Conservation (phyloP, 23 red algal species). For the Cyanidium caldarium region DNA sequence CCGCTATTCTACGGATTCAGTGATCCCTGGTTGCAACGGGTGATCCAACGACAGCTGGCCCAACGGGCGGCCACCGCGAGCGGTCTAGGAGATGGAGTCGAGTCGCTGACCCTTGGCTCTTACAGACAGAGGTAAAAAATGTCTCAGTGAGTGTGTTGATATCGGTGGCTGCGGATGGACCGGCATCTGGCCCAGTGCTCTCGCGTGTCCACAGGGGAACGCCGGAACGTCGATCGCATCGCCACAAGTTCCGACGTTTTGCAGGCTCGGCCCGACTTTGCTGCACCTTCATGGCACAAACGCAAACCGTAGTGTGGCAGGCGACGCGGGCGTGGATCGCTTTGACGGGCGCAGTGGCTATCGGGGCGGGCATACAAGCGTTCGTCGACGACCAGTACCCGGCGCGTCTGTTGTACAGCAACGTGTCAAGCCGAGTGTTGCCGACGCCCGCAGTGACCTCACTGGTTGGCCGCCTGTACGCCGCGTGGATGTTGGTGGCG, state of each 20-base stretch:
- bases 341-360: not conserved
- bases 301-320: not conserved
- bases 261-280: no score
- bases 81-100: no score
- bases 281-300: no score
- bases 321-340: not conserved
- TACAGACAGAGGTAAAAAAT: no score
- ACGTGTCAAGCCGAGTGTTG: not conserved
- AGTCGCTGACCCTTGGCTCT: no score
- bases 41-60: not conserved
- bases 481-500: not conserved
- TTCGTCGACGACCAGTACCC: not conserved
- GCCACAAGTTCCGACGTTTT: no score
- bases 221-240: no score
- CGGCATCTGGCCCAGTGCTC: no score
- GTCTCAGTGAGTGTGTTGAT: no score
- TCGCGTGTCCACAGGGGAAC: no score
- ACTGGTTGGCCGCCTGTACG: not conserved
- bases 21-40: not conserved
- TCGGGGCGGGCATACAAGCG: not conserved
- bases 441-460: not conserved
- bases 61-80: no score
- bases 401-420: not conserved
- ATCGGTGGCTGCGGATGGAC: no score
- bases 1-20: conserved; percentile 3